phyloP scores from a whole-genome alignment of 495 filamentous ascomycete genomes.

The Hyphodiscus hymeniophilus region DNA sequence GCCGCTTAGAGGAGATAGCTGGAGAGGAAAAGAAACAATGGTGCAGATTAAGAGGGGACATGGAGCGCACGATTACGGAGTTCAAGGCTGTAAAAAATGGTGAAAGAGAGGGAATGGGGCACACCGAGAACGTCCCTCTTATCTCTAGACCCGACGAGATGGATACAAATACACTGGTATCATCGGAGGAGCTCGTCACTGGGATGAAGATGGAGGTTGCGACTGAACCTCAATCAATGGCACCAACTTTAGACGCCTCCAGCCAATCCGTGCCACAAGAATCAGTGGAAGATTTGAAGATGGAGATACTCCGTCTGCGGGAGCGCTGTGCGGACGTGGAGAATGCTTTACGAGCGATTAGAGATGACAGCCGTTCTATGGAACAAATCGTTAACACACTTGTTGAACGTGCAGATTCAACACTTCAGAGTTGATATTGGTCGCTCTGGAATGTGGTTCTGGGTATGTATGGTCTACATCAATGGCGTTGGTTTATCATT shows the following conservation, averaged over 20 bases:
- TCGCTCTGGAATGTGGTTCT: not conserved
- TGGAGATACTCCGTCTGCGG: slow-evolving; percentile 16
- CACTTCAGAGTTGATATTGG: slow-evolving; percentile 3
- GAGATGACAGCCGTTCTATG: slow-evolving; percentile 17
- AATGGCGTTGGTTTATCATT: too few species aligned
- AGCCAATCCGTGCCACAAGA: not conserved
- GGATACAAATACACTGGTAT: not conserved
- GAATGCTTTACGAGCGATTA: slow-evolving; percentile 10
- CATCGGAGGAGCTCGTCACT: not conserved
- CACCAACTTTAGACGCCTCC: not conserved
- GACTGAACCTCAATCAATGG: not conserved
- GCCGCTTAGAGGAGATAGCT: slow-evolving; percentile 30
- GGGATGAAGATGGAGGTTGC: slow-evolving; percentile 4
- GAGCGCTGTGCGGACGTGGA: slow-evolving; percentile 16
- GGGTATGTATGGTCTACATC: too few species aligned
- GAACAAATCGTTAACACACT: slow-evolving; percentile 16
- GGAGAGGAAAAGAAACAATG: slow-evolving; percentile 31
- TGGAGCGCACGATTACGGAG: slow-evolving; percentile 22
- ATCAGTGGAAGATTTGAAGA: slow-evolving; percentile 8
- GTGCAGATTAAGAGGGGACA: slow-evolving; percentile 28
- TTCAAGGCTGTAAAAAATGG: slow-evolving; percentile 1
- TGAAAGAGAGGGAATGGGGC: not conserved
- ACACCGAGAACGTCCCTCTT: not conserved
- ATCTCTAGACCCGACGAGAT: not conserved
- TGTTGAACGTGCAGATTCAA: slow-evolving; percentile 9